Conservation (phyloP, 306 rosid genomes). For the Chamaecrista fasciculata region DNA sequence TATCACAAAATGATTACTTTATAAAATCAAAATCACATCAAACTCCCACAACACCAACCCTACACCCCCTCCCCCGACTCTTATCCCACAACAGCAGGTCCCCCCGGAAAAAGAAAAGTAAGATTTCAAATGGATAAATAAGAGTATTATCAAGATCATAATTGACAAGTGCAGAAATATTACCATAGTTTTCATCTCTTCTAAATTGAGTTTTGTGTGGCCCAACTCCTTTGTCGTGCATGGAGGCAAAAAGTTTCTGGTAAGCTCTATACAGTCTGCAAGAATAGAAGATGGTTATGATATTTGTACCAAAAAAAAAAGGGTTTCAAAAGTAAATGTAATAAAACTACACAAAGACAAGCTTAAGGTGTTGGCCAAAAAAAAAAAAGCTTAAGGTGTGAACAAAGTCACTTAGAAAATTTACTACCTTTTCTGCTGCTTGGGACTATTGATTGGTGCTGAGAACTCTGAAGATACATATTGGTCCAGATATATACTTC, state of each 20-base stretch:
- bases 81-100: background rate
- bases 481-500: constrained; percentile 89
- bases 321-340: background rate
- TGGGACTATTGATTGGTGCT: constrained; percentile 56
- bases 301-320: background rate
- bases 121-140: background rate
- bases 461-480: constrained; percentile 91
- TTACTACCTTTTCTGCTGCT: constrained; percentile 76
- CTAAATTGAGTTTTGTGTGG: constrained; percentile 94
- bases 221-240: constrained; percentile 87
- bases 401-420: background rate
- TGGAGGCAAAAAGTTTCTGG: constrained; percentile 82
- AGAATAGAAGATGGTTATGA: constrained; percentile 33
- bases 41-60: background rate
- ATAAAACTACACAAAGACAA: background rate
- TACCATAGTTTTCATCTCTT: constrained; percentile 97
- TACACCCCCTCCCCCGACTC: background rate
- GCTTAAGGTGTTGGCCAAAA: constrained; percentile 23
- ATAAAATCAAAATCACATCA: background rate
- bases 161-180: background rate
- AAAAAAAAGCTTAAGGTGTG: constrained; percentile 15
- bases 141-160: background rate
- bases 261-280: constrained; percentile 92
- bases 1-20: background rate
- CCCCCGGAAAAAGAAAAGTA: background rate